Conservation (phyloP, 2,329 filamentous ascomycete species). For the Colletotrichum sp. region DNA sequence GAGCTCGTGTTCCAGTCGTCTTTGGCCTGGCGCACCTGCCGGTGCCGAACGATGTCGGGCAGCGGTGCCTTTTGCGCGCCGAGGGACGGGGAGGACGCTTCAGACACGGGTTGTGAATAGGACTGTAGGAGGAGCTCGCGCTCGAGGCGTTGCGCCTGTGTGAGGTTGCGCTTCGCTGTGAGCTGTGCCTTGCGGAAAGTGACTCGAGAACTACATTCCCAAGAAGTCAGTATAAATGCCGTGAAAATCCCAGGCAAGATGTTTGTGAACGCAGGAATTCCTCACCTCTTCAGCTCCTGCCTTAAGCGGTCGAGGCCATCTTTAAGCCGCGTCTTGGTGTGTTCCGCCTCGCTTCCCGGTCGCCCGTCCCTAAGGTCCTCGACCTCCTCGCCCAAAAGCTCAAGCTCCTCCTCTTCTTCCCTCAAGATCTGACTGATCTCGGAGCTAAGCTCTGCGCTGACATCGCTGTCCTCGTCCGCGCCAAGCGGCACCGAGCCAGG, state of each 20-base stretch:
- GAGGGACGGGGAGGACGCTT: conserved; percentile 33
- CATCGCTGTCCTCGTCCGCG: conserved; percentile 53
- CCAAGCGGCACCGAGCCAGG: conserved; percentile 61
- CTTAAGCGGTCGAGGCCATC: conserved; percentile 70
- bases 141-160: conserved; percentile 76
- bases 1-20: conserved; percentile 30
- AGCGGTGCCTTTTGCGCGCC: conserved; percentile 21
- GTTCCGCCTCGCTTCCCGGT: conserved; percentile 59
- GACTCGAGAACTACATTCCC: conserved; percentile 52
- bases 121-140: conserved; percentile 76
- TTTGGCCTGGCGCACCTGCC: conserved; percentile 28
- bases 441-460: conserved; percentile 73
- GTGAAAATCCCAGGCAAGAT: conserved; percentile 7
- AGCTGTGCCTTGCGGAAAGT: conserved; percentile 85
- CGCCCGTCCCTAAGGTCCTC: conserved; percentile 65
- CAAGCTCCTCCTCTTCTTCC: conserved; percentile 82
- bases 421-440: conserved; percentile 83
- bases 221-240: conserved; percentile 12
- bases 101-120: conserved; percentile 52
- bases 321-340: conserved; percentile 68
- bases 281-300: conserved; percentile 74
- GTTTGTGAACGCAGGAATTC: not conserved
- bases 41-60: conserved; percentile 27
- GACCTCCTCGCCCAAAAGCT: conserved; percentile 79
- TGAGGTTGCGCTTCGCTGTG: conserved; percentile 75